These are phyloP conservation scores for Chaetothyriales sp. DNA, from an alignment of 2,329 filamentous ascomycete species.

Conservation along the genomic window DNA sequence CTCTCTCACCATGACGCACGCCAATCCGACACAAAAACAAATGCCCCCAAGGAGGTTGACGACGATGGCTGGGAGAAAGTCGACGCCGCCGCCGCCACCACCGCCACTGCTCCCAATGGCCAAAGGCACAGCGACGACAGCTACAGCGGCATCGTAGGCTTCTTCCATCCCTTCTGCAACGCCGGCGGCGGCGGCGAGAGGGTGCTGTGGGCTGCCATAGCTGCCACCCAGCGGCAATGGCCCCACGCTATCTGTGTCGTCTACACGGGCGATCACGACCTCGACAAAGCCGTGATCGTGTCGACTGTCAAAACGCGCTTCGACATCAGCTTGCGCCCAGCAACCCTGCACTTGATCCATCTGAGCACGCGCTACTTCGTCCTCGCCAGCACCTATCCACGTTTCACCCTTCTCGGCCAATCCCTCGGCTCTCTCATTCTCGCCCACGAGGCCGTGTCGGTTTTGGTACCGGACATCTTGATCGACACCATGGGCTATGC, in stretches of 20 bases:
- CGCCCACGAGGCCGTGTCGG: conserved; percentile 82
- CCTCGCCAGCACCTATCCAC: conserved; percentile 73
- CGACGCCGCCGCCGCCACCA: conserved; percentile 33
- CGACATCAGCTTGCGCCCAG: conserved; percentile 76
- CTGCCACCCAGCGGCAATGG: conserved; percentile 78
- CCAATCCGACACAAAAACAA: conserved; percentile 25
- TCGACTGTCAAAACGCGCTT: conserved; percentile 69
- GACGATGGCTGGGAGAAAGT: conserved; percentile 59
- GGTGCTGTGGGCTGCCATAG: conserved; percentile 90
- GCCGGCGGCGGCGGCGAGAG: conserved; percentile 90
- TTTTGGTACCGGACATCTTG: conserved; percentile 85
- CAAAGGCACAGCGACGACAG: conserved; percentile 36
- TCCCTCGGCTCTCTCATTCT: conserved; percentile 77
- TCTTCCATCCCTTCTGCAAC: conserved; percentile 98
- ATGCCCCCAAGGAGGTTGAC: conserved; percentile 14
- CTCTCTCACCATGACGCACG: conserved; percentile 8
- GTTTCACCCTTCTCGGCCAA: conserved; percentile 87
- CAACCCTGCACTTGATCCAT: conserved; percentile 78
- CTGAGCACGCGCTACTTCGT: conserved; percentile 78
- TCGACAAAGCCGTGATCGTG: conserved; percentile 66
- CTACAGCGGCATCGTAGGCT: conserved; percentile 79
- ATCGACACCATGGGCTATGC: conserved; percentile 98
- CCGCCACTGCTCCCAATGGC: conserved; percentile 32
- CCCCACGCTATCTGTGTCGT: conserved; percentile 80
- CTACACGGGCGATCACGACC: conserved; percentile 90